phyloP scores from a whole-genome alignment of 2,329 filamentous ascomycete species.

The Aspergillus candidus region DNA sequence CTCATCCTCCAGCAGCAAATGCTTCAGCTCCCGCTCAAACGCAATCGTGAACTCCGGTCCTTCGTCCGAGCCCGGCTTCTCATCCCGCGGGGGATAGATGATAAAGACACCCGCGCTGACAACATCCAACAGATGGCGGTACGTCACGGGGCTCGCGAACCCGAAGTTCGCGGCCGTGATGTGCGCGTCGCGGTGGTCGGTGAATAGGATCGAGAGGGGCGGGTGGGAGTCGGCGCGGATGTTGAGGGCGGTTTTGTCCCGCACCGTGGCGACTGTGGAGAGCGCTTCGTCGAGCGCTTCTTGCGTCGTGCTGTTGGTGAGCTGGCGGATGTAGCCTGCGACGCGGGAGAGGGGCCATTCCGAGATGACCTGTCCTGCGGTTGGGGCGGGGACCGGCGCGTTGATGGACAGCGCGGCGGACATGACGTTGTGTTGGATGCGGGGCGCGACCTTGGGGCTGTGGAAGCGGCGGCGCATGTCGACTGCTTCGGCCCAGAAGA shows the following conservation, averaged over 20 bases:
- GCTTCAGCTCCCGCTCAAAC: conserved; percentile 30
- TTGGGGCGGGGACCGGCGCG: conserved; percentile 24
- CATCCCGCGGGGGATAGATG: conserved; percentile 26
- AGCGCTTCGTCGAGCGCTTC: conserved; percentile 27
- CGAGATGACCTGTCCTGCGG: conserved; percentile 30
- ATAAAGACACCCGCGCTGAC: conserved; percentile 19
- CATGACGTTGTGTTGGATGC: conserved; percentile 36
- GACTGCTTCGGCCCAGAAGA: conserved; percentile 35
- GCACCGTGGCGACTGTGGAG: conserved; percentile 27
- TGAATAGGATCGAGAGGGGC: conserved; percentile 31
- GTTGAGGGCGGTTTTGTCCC: conserved; percentile 33
- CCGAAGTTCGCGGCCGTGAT: conserved; percentile 31
- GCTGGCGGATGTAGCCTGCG: conserved; percentile 32
- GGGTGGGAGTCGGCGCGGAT: conserved; percentile 32
- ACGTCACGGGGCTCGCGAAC: conserved; percentile 29
- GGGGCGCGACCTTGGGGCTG: conserved; percentile 24
- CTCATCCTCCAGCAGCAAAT: conserved; percentile 28
- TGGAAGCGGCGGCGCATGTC: conserved; percentile 37
- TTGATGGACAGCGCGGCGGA: conserved; percentile 19
- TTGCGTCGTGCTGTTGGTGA: conserved; percentile 33
- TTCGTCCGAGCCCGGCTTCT: conserved; percentile 26
- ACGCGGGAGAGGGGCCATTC: conserved; percentile 32
- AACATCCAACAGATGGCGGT: conserved; percentile 29
- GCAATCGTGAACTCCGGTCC: conserved; percentile 31
- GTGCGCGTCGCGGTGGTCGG: conserved; percentile 32